Conservation (phyloP, 202 grass and related monocot species). For the Zoysia matrella region DNA sequence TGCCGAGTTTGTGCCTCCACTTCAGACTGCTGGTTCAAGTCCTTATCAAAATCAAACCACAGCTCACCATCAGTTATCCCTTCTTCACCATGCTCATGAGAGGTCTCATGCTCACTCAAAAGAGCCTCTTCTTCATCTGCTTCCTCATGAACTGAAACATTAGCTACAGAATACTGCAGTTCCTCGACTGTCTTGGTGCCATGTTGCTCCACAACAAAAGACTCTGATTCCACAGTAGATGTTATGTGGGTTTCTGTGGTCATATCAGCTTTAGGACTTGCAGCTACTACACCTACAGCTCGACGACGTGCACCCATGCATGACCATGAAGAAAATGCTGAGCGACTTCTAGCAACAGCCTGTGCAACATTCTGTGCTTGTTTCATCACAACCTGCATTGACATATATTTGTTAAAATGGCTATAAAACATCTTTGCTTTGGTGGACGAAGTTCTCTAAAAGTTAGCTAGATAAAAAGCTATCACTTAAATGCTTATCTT, state of each 20-base stretch:
- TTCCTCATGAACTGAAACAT: slow-evolving; percentile 61
- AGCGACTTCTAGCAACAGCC: slow-evolving; percentile 84
- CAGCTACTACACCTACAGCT: slow-evolving; percentile 55
- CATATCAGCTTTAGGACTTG: slow-evolving; percentile 59
- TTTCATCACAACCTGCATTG: slow-evolving; percentile 83
- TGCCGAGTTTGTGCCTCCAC: slow-evolving; percentile 57
- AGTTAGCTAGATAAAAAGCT: slow-evolving; percentile 24
- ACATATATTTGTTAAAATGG: slow-evolving; percentile 12
- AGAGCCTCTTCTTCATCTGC: slow-evolving; percentile 71
- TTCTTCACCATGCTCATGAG: slow-evolving; percentile 53
- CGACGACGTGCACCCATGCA: slow-evolving; percentile 91
- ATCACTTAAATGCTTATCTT: slow-evolving; percentile 8
- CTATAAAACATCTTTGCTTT: neutral
- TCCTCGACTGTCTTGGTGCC: slow-evolving; percentile 52
- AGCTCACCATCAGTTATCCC: slow-evolving; percentile 76
- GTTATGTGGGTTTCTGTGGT: slow-evolving; percentile 49
- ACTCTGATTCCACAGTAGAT: slow-evolving; percentile 52
- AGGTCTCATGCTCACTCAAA: slow-evolving; percentile 61
- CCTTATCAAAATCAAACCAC: slow-evolving; percentile 91
- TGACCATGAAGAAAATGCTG: slow-evolving; percentile 88
- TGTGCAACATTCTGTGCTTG: slow-evolving; percentile 92
- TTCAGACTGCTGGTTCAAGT: slow-evolving; percentile 61
- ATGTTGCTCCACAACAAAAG: slow-evolving; percentile 57
- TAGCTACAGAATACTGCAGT: slow-evolving; percentile 58
- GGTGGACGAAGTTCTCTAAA: slow-evolving; percentile 6